phyloP scores from a whole-genome alignment of 495 filamentous ascomycete genomes.

The Chaetomidium leptoderma region DNA sequence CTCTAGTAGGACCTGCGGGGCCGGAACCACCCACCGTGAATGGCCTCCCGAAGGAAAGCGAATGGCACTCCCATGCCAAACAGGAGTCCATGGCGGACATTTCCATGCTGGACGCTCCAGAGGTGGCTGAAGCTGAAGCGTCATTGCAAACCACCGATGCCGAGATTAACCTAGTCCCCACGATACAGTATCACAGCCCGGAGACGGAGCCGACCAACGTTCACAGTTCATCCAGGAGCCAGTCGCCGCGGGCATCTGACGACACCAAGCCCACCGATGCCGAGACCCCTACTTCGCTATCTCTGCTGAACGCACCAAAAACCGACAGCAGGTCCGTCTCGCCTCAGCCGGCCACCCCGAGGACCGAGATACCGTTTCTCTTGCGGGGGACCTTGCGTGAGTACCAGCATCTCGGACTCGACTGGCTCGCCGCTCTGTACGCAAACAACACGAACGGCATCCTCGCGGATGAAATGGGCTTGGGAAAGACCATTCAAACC shows the following conservation, averaged over 20 bases:
- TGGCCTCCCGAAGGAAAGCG: background rate
- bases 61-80: constrained; percentile 17
- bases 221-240: constrained; percentile 43
- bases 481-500: constrained; percentile 98
- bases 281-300: constrained; percentile 60
- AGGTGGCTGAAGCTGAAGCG: constrained; percentile 8
- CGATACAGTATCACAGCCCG: constrained; percentile 27
- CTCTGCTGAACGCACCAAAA: constrained; percentile 38
- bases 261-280: constrained; percentile 65
- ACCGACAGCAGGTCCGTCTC: constrained; percentile 42
- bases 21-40: background rate
- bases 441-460: constrained; percentile 94
- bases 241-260: constrained; percentile 58
- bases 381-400: constrained; percentile 87
- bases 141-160: constrained; percentile 18
- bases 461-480: constrained; percentile 98
- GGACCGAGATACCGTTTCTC: constrained; percentile 80
- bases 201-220: constrained; percentile 37
- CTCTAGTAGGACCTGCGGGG: background rate
- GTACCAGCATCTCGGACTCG: constrained; percentile 93
- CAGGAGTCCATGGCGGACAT: constrained; percentile 46
- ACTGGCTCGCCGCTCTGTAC: constrained; percentile 93
- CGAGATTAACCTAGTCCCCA: background rate
- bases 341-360: constrained; percentile 44
- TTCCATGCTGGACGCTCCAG: constrained; percentile 42